A percentile compares a stretch with the other conserved stretches of the same genome.
These are phyloP conservation scores for Linanthus parryae DNA, from an alignment of 148 eudicot genomes.

Conservation along the genomic window DNA sequence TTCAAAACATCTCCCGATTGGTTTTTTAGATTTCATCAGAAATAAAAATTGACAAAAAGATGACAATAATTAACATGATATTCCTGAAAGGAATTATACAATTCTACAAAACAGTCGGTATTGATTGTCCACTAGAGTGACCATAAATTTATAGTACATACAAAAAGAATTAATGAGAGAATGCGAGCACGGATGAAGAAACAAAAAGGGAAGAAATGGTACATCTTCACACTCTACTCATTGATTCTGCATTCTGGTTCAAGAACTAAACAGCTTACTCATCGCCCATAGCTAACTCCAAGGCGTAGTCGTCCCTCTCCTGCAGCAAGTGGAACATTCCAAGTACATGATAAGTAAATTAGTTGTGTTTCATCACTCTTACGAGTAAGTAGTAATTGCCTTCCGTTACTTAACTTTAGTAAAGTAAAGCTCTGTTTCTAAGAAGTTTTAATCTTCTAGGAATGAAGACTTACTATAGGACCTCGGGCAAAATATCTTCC, in stretches of 20 bases:
- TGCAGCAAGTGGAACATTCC: not conserved
- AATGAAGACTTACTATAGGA: constrained; percentile 72
- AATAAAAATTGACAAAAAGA: too few relatives aligned
- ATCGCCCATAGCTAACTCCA: constrained; percentile 92
- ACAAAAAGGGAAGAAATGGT: constrained; percentile 3
- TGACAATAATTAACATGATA: too few relatives aligned
- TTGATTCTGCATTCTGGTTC: not conserved
- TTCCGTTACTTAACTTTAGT: too few relatives aligned
- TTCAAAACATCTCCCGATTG: too few relatives aligned
- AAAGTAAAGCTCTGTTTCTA: too few relatives aligned
- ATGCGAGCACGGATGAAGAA: not conserved
- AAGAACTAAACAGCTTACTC: constrained; percentile 34
- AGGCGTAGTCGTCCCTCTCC: constrained; percentile 70
- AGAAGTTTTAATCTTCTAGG: not conserved
- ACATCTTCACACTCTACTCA: constrained; percentile 5
- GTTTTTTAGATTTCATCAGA: too few relatives aligned
- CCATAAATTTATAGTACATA: too few relatives aligned
- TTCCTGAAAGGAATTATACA: too few relatives aligned
- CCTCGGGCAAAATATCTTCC: constrained; percentile 99
- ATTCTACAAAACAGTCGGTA: too few relatives aligned
- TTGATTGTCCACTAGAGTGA: too few relatives aligned
- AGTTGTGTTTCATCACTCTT: too few relatives aligned
- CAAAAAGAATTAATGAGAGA: not conserved
- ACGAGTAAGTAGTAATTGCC: too few relatives aligned
- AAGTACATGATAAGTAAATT: not conserved